Evolutionary conservation across 202 grass and related monocot species (phyloP).

Genomic region (Saccharum hybrid): DNA sequence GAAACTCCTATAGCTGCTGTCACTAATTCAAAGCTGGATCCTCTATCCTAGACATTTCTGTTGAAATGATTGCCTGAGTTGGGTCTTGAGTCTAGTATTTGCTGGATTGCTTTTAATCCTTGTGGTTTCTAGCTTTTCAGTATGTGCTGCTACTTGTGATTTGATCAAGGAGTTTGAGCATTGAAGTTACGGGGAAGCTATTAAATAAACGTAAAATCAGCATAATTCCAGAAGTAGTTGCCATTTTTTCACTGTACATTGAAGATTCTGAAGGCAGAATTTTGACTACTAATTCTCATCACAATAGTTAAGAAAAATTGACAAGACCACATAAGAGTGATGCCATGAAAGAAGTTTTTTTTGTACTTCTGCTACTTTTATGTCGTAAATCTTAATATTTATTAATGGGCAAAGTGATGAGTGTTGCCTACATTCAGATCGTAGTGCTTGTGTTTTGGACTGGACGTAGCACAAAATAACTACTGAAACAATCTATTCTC

Average conservation of each 20-base stretch:
- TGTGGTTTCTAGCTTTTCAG: constrained; percentile 16
- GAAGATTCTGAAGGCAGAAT: constrained; percentile 21
- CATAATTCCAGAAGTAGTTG: constrained; percentile 16
- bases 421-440: background rate
- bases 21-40: constrained; percentile 1
- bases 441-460: constrained; percentile 9
- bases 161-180: constrained; percentile 16
- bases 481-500: constrained; percentile 17
- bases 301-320: constrained; percentile 24
- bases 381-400: constrained; percentile 4
- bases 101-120: constrained; percentile 16
- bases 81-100: constrained; percentile 27
- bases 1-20: background rate
- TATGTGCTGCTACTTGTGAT: constrained; percentile 9
- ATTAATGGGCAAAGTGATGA: background rate
- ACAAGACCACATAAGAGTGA: background rate
- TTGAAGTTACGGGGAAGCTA: background rate
- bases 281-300: constrained; percentile 28
- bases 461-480: constrained; percentile 13
- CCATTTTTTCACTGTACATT: background rate
- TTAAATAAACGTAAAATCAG: constrained; percentile 15
- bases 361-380: constrained; percentile 11
- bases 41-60: constrained; percentile 26
- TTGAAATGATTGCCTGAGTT: constrained; percentile 25
- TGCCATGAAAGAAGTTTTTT: background rate